phyloP scores from a whole-genome alignment of 768 basidiomycete species.

The Tylopilus sp. region DNA sequence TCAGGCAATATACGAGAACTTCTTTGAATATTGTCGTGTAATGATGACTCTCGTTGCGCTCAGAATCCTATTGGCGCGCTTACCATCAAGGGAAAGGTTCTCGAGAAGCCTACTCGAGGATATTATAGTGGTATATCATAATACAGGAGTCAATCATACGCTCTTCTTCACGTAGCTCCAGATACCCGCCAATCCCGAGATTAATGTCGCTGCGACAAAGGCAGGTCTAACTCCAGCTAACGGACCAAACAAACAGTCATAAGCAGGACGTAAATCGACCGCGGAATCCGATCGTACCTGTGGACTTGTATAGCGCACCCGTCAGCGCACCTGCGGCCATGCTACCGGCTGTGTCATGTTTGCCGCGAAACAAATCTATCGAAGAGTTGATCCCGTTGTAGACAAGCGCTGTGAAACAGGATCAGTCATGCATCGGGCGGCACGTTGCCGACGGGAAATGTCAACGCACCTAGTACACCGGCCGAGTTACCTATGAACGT shows the following conservation, averaged over 20 bases:
- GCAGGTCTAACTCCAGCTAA: slow-evolving; percentile 91
- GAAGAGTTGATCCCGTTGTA: slow-evolving; percentile 97
- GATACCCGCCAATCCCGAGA: slow-evolving; percentile 84
- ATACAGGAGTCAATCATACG: slow-evolving; percentile 57
- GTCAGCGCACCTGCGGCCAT: slow-evolving; percentile 91
- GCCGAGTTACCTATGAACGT: slow-evolving; percentile 98
- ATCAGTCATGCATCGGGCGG: slow-evolving; percentile 36
- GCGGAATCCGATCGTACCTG: slow-evolving; percentile 60
- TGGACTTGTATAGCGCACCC: slow-evolving; percentile 89
- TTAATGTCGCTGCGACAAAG: slow-evolving; percentile 81
- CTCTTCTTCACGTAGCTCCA: slow-evolving; percentile 96
- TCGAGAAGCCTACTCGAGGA: slow-evolving; percentile 37
- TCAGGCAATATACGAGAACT: slow-evolving; percentile 31
- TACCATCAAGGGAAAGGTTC: slow-evolving; percentile 15
- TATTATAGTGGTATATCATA: slow-evolving; percentile 43
- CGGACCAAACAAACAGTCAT: slow-evolving; percentile 31
- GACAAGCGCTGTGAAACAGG: slow-evolving; percentile 65
- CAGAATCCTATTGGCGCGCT: slow-evolving; percentile 29
- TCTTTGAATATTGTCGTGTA: slow-evolving; percentile 25
- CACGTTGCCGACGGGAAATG: slow-evolving; percentile 30
- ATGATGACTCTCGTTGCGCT: slow-evolving; percentile 14
- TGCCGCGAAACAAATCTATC: slow-evolving; percentile 83
- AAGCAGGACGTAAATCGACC: slow-evolving; percentile 37
- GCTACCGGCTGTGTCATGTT: slow-evolving; percentile 88
- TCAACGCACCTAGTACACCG: slow-evolving; percentile 86